phyloP scores from a whole-genome alignment of 1,284 basidiomycete genomes.

The Trichosporon ovoides region DNA sequence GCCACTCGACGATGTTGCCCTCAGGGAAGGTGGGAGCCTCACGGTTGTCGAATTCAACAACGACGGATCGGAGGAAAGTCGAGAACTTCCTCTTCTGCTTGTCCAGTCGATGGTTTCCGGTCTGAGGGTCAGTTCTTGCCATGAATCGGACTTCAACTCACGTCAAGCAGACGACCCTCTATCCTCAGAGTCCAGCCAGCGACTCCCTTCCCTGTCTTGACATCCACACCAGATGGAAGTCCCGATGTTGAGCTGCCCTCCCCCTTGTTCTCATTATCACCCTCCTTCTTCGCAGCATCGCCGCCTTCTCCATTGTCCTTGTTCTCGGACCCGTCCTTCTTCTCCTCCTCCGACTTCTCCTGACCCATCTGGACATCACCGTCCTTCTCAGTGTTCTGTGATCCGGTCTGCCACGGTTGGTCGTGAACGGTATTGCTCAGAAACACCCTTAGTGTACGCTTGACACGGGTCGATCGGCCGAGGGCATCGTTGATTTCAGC shows the following conservation, averaged over 20 bases:
- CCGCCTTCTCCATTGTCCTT: conserved; percentile 7
- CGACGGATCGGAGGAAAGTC: conserved; percentile 73
- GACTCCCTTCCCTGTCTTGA: conserved; percentile 66
- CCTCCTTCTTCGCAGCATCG: background rate
- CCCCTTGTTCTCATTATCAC: conserved; percentile 5
- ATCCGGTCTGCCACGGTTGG: conserved; percentile 67
- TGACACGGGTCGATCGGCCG: conserved; percentile 49
- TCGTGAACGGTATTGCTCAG: conserved; percentile 81
- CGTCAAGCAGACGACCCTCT: conserved; percentile 74
- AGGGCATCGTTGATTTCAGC: conserved; percentile 84
- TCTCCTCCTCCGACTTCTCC: conserved; percentile 9
- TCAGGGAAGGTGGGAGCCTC: conserved; percentile 78
- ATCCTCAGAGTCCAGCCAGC: conserved; percentile 86
- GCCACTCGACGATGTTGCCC: conserved; percentile 49
- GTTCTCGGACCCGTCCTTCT: conserved; percentile 7
- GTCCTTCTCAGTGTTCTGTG: conserved; percentile 28
- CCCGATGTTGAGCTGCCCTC: background rate
- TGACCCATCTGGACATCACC: conserved; percentile 1
- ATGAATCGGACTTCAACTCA: conserved; percentile 23
- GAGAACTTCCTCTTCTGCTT: conserved; percentile 74
- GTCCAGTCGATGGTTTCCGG: conserved; percentile 62
- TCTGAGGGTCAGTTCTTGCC: conserved; percentile 11
- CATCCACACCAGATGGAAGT: conserved; percentile 42
- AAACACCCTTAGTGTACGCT: conserved; percentile 80
- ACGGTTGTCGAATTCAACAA: conserved; percentile 74